Evolutionary conservation across 257 asterid genomes (phyloP).

Genomic region (Scutellaria galericulata): DNA sequence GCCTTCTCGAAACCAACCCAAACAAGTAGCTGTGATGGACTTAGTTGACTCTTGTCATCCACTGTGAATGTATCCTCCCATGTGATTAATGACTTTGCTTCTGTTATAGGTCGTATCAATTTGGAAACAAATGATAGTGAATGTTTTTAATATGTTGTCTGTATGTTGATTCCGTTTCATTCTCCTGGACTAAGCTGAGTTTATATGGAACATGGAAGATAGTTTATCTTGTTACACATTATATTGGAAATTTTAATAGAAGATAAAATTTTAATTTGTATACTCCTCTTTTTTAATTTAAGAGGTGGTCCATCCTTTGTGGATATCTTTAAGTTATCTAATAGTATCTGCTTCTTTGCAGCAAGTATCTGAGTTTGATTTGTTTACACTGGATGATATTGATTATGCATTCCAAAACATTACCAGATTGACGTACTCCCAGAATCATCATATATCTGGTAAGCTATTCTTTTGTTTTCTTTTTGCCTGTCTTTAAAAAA

Average conservation of each 20-base stretch:
- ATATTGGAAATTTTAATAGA: conserved; percentile 14
- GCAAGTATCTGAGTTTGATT: conserved; percentile 95
- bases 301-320: conserved; percentile 6
- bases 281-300: conserved; percentile 11
- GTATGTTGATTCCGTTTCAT: conserved; percentile 26
- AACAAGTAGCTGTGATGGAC: not conserved
- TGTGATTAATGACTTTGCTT: not conserved
- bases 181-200: conserved; percentile 1
- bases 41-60: not conserved
- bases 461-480: conserved; percentile 38
- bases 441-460: conserved; percentile 91
- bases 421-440: conserved; percentile 91
- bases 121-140: not conserved
- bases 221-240: conserved; percentile 29
- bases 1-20: too few relatives aligned
- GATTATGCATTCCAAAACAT: conserved; percentile 84
- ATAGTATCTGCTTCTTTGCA: conserved; percentile 49
- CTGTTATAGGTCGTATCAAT: not conserved
- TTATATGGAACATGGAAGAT: conserved; percentile 1
- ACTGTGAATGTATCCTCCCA: conserved; percentile 4
- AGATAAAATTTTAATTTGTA: conserved; percentile 7
- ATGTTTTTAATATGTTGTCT: conserved; percentile 17
- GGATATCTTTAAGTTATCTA: conserved; percentile 22
- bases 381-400: conserved; percentile 93
- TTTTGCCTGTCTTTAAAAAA: conserved; percentile 2